A percentile compares a stretch with the other conserved stretches of the same genome.
These are phyloP conservation scores for Colletotrichum plurivorum DNA, from an alignment of 2,329 filamentous ascomycete species.

Conservation along the genomic window DNA sequence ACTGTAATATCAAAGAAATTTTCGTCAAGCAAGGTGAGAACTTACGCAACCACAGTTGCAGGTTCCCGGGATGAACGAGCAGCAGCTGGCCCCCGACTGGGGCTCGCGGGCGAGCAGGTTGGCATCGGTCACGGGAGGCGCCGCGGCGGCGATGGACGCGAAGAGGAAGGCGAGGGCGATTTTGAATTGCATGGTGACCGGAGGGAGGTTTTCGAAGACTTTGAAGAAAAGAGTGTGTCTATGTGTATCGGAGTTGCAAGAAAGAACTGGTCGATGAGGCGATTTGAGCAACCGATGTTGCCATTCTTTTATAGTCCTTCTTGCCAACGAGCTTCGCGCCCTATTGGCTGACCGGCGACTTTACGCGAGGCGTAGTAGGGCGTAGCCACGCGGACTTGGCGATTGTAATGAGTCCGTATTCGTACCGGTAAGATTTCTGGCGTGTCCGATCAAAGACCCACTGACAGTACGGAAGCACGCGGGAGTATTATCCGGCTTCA, in stretches of 20 bases:
- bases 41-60: slow-evolving; percentile 17
- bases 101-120: slow-evolving; percentile 3
- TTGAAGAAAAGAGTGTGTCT: background rate
- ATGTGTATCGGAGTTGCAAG: background rate
- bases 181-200: background rate
- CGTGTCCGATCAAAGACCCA: background rate
- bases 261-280: background rate
- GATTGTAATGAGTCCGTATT: background rate
- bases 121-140: background rate
- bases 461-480: no score
- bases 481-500: no score
- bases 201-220: no score
- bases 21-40: background rate
- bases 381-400: background rate
- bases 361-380: background rate
- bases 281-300: background rate
- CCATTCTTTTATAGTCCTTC: background rate
- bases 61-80: slow-evolving; percentile 13
- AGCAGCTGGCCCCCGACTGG: background rate
- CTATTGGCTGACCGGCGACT: background rate
- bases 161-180: background rate
- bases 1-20: background rate
- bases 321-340: no score
- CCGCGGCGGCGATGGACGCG: background rate
- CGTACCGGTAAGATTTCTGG: background rate